These are phyloP conservation scores for Powellomyces hirtus DNA, from an alignment of 192 early-diverging fungal species.

Conservation along the genomic window DNA sequence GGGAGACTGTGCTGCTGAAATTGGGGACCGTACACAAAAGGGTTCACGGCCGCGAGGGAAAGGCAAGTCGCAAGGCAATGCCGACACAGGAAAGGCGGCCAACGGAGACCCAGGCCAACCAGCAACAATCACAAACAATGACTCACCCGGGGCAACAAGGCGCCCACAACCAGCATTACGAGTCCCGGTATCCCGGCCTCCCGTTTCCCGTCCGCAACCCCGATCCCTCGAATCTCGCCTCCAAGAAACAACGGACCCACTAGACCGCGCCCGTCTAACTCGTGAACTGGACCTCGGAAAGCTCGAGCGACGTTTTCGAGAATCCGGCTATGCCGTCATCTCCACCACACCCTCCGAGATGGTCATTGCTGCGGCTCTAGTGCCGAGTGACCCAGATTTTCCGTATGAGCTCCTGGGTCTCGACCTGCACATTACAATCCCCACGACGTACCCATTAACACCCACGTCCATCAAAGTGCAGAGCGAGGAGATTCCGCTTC, in stretches of 20 bases:
- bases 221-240: not conserved
- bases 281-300: not conserved
- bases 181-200: not conserved
- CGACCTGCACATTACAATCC: slow-evolving; percentile 14
- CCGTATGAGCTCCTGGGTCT: slow-evolving; percentile 9
- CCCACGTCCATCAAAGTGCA: not conserved
- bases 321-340: not conserved
- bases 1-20: too few relatives aligned
- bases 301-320: slow-evolving; percentile 11
- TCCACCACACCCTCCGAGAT: not conserved
- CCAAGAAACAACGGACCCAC: slow-evolving; percentile 8
- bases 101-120: too few relatives aligned
- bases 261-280: not conserved
- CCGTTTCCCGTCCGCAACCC: slow-evolving; percentile 3
- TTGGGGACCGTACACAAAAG: too few relatives aligned
- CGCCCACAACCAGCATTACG: not conserved
- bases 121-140: too few relatives aligned
- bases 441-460: not conserved
- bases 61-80: too few relatives aligned
- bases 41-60: too few relatives aligned
- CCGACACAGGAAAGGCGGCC: too few relatives aligned
- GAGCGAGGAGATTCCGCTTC: slow-evolving; percentile 7
- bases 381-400: slow-evolving; percentile 20
- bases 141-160: not conserved
- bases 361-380: not conserved